Percentiles rank a stretch among this genome's conserved stretches.
phyloP scores from a whole-genome alignment of 345 rosid species.

The Geranium rotundifolium region DNA sequence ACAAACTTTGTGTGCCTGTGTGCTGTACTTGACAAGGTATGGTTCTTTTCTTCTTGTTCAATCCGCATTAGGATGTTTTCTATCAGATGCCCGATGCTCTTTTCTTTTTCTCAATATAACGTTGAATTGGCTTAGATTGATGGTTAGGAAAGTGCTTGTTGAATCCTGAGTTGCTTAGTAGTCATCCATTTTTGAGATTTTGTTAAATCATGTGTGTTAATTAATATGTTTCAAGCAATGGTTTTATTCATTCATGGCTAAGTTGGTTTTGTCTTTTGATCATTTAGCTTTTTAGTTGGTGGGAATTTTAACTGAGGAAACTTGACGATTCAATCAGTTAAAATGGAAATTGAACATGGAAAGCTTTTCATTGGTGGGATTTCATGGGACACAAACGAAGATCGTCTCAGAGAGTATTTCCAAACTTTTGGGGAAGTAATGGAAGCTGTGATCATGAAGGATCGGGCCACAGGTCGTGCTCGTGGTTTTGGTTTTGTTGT shows the following conservation, averaged over 20 bases:
- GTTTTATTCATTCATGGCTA: neutral
- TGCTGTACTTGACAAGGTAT: conserved; percentile 18
- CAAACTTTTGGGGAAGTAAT: conserved; percentile 10
- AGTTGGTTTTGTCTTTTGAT: conserved; percentile 1
- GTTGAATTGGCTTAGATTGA: conserved; percentile 1
- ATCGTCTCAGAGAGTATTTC: conserved; percentile 74
- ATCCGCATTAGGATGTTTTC: conserved; percentile 29
- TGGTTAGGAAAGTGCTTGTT: conserved; percentile 5
- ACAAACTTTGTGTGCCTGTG: neutral
- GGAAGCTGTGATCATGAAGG: conserved; percentile 90
- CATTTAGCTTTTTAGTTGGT: conserved; percentile 4
- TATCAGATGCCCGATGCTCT: conserved; percentile 6
- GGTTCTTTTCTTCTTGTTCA: conserved; percentile 16
- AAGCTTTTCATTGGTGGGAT: conserved; percentile 91
- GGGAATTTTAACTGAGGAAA: conserved; percentile 4
- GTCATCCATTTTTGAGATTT: too few species aligned
- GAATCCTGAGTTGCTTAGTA: conserved; percentile 6
- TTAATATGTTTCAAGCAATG: neutral
- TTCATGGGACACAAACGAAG: conserved; percentile 92
- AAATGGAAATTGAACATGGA: conserved; percentile 80
- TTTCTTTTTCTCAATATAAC: neutral
- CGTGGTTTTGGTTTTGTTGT: conserved; percentile 93
- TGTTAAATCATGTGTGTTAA: conserved; percentile 9
- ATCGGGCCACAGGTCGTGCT: conserved; percentile 88
- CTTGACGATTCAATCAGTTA: conserved; percentile 13